phyloP scores from a whole-genome alignment of 2,329 filamentous ascomycete species.

The Aspergillus felis region DNA sequence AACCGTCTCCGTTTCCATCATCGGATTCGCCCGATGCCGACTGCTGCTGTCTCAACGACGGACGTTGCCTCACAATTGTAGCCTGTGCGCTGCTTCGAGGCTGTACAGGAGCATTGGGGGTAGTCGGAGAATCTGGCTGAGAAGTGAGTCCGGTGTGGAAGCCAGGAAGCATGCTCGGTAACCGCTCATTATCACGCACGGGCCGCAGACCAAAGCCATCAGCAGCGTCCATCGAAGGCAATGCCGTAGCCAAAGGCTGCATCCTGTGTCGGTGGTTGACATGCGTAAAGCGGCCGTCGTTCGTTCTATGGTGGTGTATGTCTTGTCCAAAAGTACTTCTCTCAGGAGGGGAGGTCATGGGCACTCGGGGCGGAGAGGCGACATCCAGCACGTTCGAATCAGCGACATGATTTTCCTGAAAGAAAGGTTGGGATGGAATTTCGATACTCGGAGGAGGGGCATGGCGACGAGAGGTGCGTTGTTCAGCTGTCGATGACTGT shows the following conservation, averaged over 20 bases:
- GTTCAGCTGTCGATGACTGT: slow-evolving; percentile 52
- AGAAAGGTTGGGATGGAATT: slow-evolving; percentile 57
- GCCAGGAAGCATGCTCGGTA: slow-evolving; percentile 75
- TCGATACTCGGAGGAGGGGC: slow-evolving; percentile 81
- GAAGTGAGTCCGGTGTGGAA: slow-evolving; percentile 68
- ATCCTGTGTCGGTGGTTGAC: slow-evolving; percentile 52
- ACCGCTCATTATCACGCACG: slow-evolving; percentile 74
- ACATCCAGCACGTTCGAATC: slow-evolving; percentile 56
- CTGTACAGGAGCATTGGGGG: slow-evolving; percentile 66
- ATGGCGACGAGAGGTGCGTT: slow-evolving; percentile 67
- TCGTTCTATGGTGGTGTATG: slow-evolving; percentile 46
- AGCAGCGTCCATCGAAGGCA: slow-evolving; percentile 63
- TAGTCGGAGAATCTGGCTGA: slow-evolving; percentile 89
- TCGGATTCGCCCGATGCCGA: slow-evolving; percentile 84
- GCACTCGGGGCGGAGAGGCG: slow-evolving; percentile 60
- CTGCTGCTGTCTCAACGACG: slow-evolving; percentile 83
- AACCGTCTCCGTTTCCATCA: slow-evolving; percentile 79
- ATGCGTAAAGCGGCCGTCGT: slow-evolving; percentile 39
- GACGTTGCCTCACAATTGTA: slow-evolving; percentile 63
- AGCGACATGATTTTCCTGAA: slow-evolving; percentile 44
- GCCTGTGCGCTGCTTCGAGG: slow-evolving; percentile 53
- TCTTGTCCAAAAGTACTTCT: slow-evolving; percentile 61
- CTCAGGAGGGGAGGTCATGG: slow-evolving; percentile 67
- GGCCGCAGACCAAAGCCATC: slow-evolving; percentile 73
- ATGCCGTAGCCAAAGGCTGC: slow-evolving; percentile 65